A percentile compares a stretch with the other conserved stretches of the same genome.
Conservation (phyloP, 352 stramenopile species). For the Globisporangium okanoganense region DNA sequence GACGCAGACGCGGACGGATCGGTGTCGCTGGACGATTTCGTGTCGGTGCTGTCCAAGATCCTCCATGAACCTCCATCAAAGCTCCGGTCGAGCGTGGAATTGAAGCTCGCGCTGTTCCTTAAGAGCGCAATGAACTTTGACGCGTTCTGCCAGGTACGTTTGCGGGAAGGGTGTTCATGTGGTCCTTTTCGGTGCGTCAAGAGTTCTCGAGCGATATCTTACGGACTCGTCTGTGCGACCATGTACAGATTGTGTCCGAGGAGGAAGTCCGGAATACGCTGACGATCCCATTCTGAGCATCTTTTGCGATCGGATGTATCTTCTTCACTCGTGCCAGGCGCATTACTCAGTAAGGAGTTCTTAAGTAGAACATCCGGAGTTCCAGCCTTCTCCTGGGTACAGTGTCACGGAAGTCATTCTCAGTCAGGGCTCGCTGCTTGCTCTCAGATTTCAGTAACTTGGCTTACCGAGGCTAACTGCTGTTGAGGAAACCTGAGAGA, state of each 20-base stretch:
- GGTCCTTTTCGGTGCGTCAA: background rate
- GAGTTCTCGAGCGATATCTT: background rate
- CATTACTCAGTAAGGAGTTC: too few species aligned
- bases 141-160: constrained; percentile 20
- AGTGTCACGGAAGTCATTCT: too few species aligned
- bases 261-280: constrained; percentile 17
- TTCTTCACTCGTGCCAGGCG: too few species aligned
- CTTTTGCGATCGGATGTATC: too few species aligned
- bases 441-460: too few species aligned
- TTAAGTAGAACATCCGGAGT: too few species aligned
- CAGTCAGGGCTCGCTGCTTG: too few species aligned
- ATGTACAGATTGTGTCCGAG: constrained; percentile 17
- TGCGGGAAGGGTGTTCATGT: too few species aligned
- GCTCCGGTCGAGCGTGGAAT: constrained; percentile 11
- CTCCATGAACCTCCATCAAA: constrained; percentile 1
- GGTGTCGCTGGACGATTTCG: constrained; percentile 29
- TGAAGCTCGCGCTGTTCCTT: constrained; percentile 13
- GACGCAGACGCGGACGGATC: constrained; percentile 28
- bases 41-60: constrained; percentile 19
- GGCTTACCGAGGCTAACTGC: too few species aligned
- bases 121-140: constrained; percentile 7
- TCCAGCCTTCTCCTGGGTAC: too few species aligned
- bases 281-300: constrained; percentile 17
- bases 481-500: too few species aligned
- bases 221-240: background rate